Base-by-base conservation (phyloP, 2,329 filamentous ascomycete genomes). In the Orbilia javanica region DNA sequence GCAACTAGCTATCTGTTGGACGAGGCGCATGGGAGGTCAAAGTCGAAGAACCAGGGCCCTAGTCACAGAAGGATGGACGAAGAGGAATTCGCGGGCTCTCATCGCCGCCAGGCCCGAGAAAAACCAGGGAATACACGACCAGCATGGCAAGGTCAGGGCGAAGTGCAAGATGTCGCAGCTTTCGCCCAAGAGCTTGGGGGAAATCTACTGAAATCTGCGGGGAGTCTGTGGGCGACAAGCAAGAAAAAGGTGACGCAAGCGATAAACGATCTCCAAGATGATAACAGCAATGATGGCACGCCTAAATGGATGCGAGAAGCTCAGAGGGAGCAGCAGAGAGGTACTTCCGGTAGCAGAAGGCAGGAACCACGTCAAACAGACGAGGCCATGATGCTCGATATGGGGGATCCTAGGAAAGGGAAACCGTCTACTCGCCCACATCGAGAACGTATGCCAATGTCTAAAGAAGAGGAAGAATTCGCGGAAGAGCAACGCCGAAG, bases 231-330 rank as follows among this genome's bases (percentile, higher is more conserved):
- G 96, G 99, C 97, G 83, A 93, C 92, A 2, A 91, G 95, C 0
- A 93, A 94, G 82, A 99, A 97, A 84, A 94, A 93, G 83, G 89
- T 98, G 73, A 93, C 97, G 82, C 93, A 96, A 84, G 95, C 93
- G 3, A 92, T 98, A 36, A 90, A 94, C 7, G 96, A 99, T 15
- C 92, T 98, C 75, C 89, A 91, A 80, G 91, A 90, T n/a, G 86
- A 87, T 27, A 87, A 92, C 1, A 92, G 84, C 82, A 64, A 55
- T 20, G 75, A 73, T 11, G 63, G 63, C 22, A 93, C 97, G 83
- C 96, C 96, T 0, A 96, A 93, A 83, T 99, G 96, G 96, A 97
- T 99, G 95, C 90, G 92, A 81, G 92, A 94, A 72, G 88, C 90
- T 2, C 88, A 89, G 50, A 84, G 46, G 79, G 77, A 80, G 36